Evolutionary conservation across 2,329 filamentous ascomycete species (phyloP).

Genomic region (Zymoseptoria tritici): DNA sequence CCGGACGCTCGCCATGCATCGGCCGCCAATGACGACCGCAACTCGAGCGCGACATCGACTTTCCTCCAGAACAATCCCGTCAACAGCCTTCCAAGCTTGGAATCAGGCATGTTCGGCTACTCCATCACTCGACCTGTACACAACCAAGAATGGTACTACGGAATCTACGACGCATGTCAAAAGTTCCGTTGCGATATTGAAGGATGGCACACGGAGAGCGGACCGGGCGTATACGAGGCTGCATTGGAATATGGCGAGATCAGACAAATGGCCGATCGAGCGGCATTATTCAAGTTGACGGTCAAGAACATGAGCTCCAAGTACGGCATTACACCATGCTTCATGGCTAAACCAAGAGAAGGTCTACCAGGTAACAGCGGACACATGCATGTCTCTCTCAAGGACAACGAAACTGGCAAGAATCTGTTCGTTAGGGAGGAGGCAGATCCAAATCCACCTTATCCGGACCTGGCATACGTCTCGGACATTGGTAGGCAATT

Average conservation of each 20-base stretch:
- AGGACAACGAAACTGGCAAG: constrained; percentile 62
- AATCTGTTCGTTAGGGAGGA: constrained; percentile 75
- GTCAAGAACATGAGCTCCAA: constrained; percentile 83
- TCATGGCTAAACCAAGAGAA: constrained; percentile 95
- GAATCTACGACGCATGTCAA: constrained; percentile 71
- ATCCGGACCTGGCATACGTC: constrained; percentile 67
- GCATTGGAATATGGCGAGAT: constrained; percentile 88
- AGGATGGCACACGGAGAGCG: constrained; percentile 92
- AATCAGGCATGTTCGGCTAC: constrained; percentile 95
- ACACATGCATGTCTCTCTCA: constrained; percentile 88
- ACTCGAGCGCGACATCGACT: constrained; percentile 61
- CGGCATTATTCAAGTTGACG: constrained; percentile 87
- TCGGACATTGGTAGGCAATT: constrained; percentile 90
- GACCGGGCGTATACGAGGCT: constrained; percentile 90
- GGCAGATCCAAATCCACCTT: constrained; percentile 63
- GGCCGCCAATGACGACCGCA: constrained; percentile 46
- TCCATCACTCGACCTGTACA: constrained; percentile 78
- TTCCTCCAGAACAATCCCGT: constrained; percentile 70
- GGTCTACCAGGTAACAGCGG: constrained; percentile 91
- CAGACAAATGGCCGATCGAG: constrained; percentile 82
- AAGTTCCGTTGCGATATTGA: constrained; percentile 76
- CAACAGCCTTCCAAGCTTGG: constrained; percentile 66
- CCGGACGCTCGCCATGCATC: constrained; percentile 41
- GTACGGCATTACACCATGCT: constrained; percentile 89
- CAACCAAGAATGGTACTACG: constrained; percentile 89